Evolutionary conservation across 768 basidiomycete genomes (phyloP), one percentile per base, ranked within the genome.

Genomic region (Neoboletus brunneissimus): DNA sequence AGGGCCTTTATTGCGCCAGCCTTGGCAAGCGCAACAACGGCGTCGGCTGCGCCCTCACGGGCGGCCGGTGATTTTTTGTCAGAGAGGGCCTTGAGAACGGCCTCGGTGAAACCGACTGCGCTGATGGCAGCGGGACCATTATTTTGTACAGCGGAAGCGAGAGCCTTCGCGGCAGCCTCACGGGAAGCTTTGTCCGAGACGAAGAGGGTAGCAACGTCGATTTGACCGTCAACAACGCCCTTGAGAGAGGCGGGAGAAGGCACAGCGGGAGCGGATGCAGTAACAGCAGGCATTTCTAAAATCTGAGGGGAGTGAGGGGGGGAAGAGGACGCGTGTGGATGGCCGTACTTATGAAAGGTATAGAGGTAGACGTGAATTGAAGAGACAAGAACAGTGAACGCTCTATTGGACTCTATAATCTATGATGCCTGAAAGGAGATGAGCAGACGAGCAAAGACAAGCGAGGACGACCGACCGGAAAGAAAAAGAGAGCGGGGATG

Each of bases 1-100:
- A 99, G 84, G 46, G 90, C 86, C 66, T 83, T 87, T 63, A 86
- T 76, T 46, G 87, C 88, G 63, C 88, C 90, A 56, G 83, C 78
- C 69, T 81, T 80, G 62, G 84, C 79, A 64, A 97, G 76, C 42
- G 80, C 76, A 50, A 76, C 72, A 68, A 97, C 76, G 70, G 88
- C 83, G 70, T 79, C 75, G 50, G 88, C 88, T 52, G 93, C 94
- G 64, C 87, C 91, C 75, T 98, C 91, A 71, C 95, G 93, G 61
- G 89, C 83, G 59, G 87, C 89, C 51, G 93, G 87, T 18, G 89
- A 91, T 80, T 95, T 97, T 85, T 98, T 98, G 86, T 97, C 93
- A 74, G 79, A 80, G 61, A 97, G 85, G 51, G 92, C 94, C 80
- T 89, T 91, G 73, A 91, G 66, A 60, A 84, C 73, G 65, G 91